These are phyloP conservation scores for Magnaporthiopsis poae DNA, from an alignment of 2,329 filamentous ascomycete species.

Conservation along the genomic window DNA sequence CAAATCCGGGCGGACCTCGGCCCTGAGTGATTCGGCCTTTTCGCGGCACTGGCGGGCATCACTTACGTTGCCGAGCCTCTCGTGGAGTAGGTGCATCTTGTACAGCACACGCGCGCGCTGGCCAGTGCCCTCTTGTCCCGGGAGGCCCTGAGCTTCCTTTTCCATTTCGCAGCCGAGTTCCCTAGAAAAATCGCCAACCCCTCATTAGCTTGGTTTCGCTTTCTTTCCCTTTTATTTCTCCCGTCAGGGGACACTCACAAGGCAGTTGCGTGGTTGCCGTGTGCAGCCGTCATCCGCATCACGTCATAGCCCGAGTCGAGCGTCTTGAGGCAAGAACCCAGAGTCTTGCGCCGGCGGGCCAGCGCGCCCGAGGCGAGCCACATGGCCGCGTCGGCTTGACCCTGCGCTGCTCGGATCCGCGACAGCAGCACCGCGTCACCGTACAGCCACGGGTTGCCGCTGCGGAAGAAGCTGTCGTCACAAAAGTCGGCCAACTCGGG, in stretches of 20 bases:
- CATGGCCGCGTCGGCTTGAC: constrained; percentile 14
- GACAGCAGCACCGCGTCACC: constrained; percentile 21
- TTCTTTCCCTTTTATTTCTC: neutral
- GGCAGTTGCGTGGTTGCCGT: constrained; percentile 13
- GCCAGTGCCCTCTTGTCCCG: constrained; percentile 17
- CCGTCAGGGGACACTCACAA: constrained; percentile 15
- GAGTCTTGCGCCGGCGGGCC: constrained; percentile 16
- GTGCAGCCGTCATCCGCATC: constrained; percentile 13
- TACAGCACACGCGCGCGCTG: constrained; percentile 17
- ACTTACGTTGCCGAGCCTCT: neutral
- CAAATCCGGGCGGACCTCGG: constrained; percentile 9
- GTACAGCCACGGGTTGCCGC: constrained; percentile 19
- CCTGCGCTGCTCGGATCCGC: constrained; percentile 16
- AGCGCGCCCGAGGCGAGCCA: constrained; percentile 17
- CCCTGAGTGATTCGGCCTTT: constrained; percentile 8
- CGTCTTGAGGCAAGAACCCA: constrained; percentile 18
- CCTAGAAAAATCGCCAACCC: constrained; percentile 4
- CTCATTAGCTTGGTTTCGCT: too few relatives aligned
- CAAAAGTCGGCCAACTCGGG: constrained; percentile 25
- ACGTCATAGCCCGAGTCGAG: constrained; percentile 18
- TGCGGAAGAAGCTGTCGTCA: constrained; percentile 27
- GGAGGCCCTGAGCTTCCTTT: constrained; percentile 16
- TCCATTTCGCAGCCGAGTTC: constrained; percentile 13
- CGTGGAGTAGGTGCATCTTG: constrained; percentile 15
- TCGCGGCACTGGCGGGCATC: neutral